A percentile compares a stretch with the other conserved stretches of the same genome.
Conservation (phyloP, 2,329 filamentous ascomycete species). For the Ascochyta koolunga region DNA sequence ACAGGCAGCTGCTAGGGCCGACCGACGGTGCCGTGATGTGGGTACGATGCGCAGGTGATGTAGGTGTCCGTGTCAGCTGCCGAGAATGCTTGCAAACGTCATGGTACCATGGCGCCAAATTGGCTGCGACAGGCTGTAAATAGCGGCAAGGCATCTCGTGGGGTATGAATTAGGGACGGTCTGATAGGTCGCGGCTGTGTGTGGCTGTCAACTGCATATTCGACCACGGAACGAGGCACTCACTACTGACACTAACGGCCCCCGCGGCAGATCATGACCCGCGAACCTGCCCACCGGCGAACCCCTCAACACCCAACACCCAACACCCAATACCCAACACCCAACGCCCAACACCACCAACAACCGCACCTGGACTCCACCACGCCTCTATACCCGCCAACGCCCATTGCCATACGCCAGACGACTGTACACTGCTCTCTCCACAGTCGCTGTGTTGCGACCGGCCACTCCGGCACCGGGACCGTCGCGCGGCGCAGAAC, state of each 20-base stretch:
- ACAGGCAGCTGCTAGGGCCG: conserved; percentile 2
- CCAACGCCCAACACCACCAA: conserved; percentile 15
- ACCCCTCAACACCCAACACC: conserved; percentile 3
- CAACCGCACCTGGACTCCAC: conserved; percentile 16
- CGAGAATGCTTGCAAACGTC: conserved; percentile 2
- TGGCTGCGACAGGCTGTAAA: conserved; percentile 23
- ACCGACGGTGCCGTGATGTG: conserved; percentile 4
- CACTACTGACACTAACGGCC: no score
- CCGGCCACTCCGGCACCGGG: not conserved
- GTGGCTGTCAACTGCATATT: conserved; percentile 1
- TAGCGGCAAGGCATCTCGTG: conserved; percentile 4
- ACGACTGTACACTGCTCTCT: not conserved
- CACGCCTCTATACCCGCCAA: conserved; percentile 20
- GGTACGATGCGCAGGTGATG: conserved; percentile 9
- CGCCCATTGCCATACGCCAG: not conserved
- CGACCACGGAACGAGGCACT: not conserved
- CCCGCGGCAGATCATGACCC: conserved; percentile 7
- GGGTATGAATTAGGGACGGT: conserved; percentile 13
- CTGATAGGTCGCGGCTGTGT: conserved; percentile 17
- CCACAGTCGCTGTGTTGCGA: conserved; percentile 1
- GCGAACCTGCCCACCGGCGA: no score
- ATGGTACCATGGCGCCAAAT: not conserved
- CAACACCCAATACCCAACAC: no score
- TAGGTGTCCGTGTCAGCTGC: conserved; percentile 10
- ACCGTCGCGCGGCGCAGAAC: conserved; percentile 18